Conservation (phyloP, 768 basidiomycete genomes). For the Agrocybe chaxingu region DNA sequence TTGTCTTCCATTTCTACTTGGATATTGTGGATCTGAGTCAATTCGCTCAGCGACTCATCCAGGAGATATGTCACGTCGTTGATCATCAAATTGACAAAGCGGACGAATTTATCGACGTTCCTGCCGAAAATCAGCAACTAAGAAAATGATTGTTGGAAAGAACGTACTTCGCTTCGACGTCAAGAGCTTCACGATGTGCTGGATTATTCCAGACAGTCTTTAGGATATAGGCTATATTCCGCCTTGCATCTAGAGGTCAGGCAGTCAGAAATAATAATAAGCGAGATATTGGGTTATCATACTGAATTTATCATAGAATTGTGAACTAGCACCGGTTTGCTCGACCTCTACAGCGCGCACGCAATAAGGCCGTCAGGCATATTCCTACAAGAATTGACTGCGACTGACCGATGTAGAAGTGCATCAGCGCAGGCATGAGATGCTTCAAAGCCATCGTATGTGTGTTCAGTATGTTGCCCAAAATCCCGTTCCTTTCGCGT, state of each 20-base stretch:
- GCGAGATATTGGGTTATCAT: constrained; percentile 25
- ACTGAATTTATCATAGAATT: constrained; percentile 99
- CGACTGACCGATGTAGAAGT: constrained; percentile 86
- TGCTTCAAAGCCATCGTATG: constrained; percentile 84
- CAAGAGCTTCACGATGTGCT: constrained; percentile 81
- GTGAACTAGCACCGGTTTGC: constrained; percentile 94
- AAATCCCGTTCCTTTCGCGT: constrained; percentile 63
- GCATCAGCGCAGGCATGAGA: constrained; percentile 86
- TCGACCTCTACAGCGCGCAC: constrained; percentile 73
- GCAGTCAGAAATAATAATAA: background rate
- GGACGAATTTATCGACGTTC: constrained; percentile 89
- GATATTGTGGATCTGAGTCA: constrained; percentile 85
- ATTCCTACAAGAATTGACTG: background rate
- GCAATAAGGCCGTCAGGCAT: background rate
- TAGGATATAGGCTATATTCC: constrained; percentile 85
- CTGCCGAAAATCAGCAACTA: constrained; percentile 30
- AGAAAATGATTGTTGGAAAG: background rate
- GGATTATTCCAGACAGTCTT: constrained; percentile 93
- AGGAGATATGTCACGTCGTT: constrained; percentile 98
- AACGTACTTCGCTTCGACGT: constrained; percentile 67
- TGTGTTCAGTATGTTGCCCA: constrained; percentile 80
- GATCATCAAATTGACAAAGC: constrained; percentile 96
- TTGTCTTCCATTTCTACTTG: constrained; percentile 82
- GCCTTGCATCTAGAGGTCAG: constrained; percentile 45
- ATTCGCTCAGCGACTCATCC: constrained; percentile 90